Evolutionary conservation across 1,284 basidiomycete genomes (phyloP).

Genomic region (Leccinum proximum): DNA sequence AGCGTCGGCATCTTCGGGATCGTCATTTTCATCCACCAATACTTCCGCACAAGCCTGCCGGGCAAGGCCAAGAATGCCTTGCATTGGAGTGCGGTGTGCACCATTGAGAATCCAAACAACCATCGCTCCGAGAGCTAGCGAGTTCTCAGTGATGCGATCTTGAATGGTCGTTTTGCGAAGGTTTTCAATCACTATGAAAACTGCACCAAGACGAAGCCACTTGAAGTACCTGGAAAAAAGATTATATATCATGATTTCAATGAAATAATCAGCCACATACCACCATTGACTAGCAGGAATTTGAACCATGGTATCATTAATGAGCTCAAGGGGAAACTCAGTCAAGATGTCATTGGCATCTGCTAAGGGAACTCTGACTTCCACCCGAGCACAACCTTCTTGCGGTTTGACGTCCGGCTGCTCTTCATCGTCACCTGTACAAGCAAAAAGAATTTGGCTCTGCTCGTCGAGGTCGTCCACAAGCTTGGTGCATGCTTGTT

Average conservation of each 20-base stretch:
- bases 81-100: not conserved
- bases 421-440: too few species aligned
- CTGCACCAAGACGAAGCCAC: constrained; percentile 3
- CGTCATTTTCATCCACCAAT: not conserved
- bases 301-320: constrained; percentile 5
- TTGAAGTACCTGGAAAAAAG: constrained; percentile 11
- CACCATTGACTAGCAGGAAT: constrained; percentile 7
- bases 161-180: not conserved
- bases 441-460: too few species aligned
- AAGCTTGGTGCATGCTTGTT: too few species aligned
- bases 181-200: not conserved
- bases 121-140: not conserved
- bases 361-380: constrained; percentile 2
- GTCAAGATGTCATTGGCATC: not conserved
- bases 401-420: too few species aligned
- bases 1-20: not conserved
- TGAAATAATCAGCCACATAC: not conserved
- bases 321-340: not conserved
- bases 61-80: not conserved
- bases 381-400: constrained; percentile 1
- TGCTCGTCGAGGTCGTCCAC: too few species aligned
- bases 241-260: not conserved
- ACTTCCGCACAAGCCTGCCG: not conserved
- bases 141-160: not conserved
- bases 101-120: not conserved